Percentiles rank a stretch among this genome's conserved stretches.
These are phyloP conservation scores for Colletotrichum sp. DNA, from an alignment of 2,329 filamentous ascomycete species.

Conservation along the genomic window DNA sequence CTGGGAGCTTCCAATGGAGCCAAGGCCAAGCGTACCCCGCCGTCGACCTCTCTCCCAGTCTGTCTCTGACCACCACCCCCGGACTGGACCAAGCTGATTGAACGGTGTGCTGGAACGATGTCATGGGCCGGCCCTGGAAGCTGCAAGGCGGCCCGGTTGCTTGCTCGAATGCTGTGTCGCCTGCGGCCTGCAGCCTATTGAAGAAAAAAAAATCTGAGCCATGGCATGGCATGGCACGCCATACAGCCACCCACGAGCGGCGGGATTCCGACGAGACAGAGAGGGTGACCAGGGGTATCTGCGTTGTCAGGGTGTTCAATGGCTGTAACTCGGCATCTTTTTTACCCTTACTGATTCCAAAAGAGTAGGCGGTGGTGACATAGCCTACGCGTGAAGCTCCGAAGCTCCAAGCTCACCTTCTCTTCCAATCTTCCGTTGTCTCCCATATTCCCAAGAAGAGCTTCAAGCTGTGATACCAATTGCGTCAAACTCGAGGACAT, in stretches of 20 bases:
- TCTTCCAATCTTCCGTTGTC: not conserved
- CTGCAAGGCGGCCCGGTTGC: not conserved
- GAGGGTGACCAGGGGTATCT: not conserved
- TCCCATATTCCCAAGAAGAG: not conserved
- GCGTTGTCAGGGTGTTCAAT: not conserved
- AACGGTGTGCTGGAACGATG: slow-evolving; percentile 10
- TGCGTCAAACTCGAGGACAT: not conserved
- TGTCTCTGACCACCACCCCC: slow-evolving; percentile 7
- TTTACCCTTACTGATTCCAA: not conserved
- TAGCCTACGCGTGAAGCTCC: slow-evolving; percentile 6
- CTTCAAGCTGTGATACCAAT: not conserved
- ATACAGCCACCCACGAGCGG: not conserved
- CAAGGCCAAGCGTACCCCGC: slow-evolving; percentile 4
- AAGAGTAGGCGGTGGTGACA: slow-evolving; percentile 10
- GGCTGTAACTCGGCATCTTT: slow-evolving; percentile 4
- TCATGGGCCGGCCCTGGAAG: not conserved
- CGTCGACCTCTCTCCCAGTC: not conserved
- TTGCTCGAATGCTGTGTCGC: not conserved
- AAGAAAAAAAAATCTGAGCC: not conserved
- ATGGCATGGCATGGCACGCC: not conserved
- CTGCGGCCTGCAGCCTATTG: not conserved
- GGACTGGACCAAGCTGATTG: not conserved
- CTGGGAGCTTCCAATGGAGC: not conserved
- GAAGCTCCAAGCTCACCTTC: not conserved
- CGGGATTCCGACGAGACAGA: not conserved